Base-by-base conservation (phyloP, 2,329 filamentous ascomycete genomes). In the Fusarium sp. region DNA sequence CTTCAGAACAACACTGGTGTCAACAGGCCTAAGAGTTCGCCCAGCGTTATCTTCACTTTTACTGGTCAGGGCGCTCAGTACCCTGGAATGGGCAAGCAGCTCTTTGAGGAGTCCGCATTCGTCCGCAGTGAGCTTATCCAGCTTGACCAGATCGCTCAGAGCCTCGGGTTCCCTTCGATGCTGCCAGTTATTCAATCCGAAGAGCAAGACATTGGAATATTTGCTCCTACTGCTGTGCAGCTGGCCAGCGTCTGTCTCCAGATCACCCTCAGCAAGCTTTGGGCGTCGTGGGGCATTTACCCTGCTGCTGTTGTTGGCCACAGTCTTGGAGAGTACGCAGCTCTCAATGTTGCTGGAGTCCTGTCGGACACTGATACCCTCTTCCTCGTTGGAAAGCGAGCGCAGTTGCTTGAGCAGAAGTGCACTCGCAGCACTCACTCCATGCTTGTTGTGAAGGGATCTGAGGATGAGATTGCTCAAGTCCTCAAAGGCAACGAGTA, bases 321-420 rank as follows among this genome's bases (percentile, higher is more conserved):
- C 69, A 91, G 89, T 8, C 60, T 75, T 2, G 75, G 75, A 0
- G 73, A 77, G 3, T 75, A 75, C 22, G 75, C 75, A 1, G 90
- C 90, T 27, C 84, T 92, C 0, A 83, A 89, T 63, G 85, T 88
- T 12, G 88, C 90, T 51, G 91, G 90, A 27, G 89, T 92, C n/a
- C 82, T 92, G 17, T 90, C 89, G 1, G 87, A 86, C 17, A 84
- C 84, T 36, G 91, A 92, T 74, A 87, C 89, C 70, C 83, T 94
- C 11, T 89, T 88, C 51, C 83, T 93, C 0, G 90, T 92, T 6
- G 91, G 91, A 9, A 77, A 82, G 22, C 85, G 92, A 66, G 91
- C 91, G 1, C 79, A 85, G 70, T 79, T 92, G 16, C 83, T 92
- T 9, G 84, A 89, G 70, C 80, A 86, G 31, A 84, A 85, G 66